A percentile compares a stretch with the other conserved stretches of the same genome.
These are phyloP conservation scores for Asterophora lycoperdoides DNA, from an alignment of 768 basidiomycete species.

Conservation along the genomic window DNA sequence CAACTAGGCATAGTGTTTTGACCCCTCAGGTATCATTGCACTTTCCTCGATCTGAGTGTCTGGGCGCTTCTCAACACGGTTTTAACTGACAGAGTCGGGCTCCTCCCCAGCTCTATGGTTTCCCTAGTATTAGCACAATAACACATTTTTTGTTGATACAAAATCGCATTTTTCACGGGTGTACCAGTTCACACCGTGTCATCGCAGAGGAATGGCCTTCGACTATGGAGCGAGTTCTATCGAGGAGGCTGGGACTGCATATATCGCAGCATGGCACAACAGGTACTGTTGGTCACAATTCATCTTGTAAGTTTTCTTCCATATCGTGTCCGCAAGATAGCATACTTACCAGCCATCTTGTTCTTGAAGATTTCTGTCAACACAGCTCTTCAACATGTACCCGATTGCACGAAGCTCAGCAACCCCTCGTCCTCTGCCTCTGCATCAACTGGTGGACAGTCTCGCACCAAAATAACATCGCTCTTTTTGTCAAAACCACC, in stretches of 20 bases:
- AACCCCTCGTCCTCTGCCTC: slow-evolving; percentile 8
- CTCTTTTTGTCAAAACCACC: background rate
- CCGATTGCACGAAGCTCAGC: slow-evolving; percentile 4
- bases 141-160: too few species aligned
- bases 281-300: background rate
- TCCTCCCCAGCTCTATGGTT: too few species aligned
- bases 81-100: too few species aligned
- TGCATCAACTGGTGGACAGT: background rate
- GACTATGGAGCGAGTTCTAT: background rate
- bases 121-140: too few species aligned
- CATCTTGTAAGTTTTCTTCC: background rate
- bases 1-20: too few species aligned
- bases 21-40: too few species aligned
- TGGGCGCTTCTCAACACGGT: too few species aligned
- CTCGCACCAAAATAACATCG: background rate
- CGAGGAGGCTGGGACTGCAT: background rate
- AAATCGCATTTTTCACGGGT: too few species aligned
- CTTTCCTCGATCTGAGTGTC: too few species aligned
- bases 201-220: too few species aligned
- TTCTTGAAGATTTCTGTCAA: background rate
- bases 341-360: background rate
- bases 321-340: background rate
- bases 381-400: background rate
- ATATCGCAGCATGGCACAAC: background rate
- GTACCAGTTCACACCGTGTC: too few species aligned